These are phyloP conservation scores for Suillus alpinus DNA, from an alignment of 768 basidiomycete genomes.

Conservation along the genomic window DNA sequence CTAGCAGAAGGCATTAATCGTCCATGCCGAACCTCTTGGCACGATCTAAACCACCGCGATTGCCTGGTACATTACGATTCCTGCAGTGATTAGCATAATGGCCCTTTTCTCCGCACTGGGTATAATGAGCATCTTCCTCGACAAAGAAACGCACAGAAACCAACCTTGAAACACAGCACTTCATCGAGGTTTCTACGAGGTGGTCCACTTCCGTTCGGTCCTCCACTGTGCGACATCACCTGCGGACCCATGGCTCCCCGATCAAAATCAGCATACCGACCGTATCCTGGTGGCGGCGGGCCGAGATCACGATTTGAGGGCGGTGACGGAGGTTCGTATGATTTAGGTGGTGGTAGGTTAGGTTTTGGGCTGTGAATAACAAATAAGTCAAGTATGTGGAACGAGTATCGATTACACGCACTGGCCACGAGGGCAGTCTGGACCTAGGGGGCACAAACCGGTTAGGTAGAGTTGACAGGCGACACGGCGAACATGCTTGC, in stretches of 20 bases:
- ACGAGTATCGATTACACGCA: constrained; percentile 40
- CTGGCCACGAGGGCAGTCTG: constrained; percentile 88
- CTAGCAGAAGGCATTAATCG: constrained; percentile 16
- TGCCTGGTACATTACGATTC: constrained; percentile 88
- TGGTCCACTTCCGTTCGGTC: constrained; percentile 33
- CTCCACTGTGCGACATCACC: constrained; percentile 19
- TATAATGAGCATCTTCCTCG: constrained; percentile 8
- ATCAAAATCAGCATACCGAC: constrained; percentile 78
- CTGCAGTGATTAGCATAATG: constrained; percentile 95
- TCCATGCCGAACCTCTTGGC: constrained; percentile 29
- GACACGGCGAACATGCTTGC: constrained; percentile 90
- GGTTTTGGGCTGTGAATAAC: constrained; percentile 67
- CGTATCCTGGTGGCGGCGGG: constrained; percentile 90
- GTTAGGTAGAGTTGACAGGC: constrained; percentile 89
- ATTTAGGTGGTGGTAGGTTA: constrained; percentile 60
- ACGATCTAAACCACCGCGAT: constrained; percentile 78
- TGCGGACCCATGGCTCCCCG: constrained; percentile 41
- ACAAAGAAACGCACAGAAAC: constrained; percentile 15
- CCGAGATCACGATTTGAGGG: constrained; percentile 78
- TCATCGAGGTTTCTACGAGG: constrained; percentile 76
- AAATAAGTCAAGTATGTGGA: constrained; percentile 9
- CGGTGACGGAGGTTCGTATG: constrained; percentile 75
- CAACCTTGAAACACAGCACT: constrained; percentile 84
- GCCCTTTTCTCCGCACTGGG: constrained; percentile 84
- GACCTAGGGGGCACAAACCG: constrained; percentile 89